A percentile compares a stretch with the other conserved stretches of the same genome.
phyloP scores from a whole-genome alignment of 2,329 filamentous ascomycete genomes.

The Calonectria hawksworthii region DNA sequence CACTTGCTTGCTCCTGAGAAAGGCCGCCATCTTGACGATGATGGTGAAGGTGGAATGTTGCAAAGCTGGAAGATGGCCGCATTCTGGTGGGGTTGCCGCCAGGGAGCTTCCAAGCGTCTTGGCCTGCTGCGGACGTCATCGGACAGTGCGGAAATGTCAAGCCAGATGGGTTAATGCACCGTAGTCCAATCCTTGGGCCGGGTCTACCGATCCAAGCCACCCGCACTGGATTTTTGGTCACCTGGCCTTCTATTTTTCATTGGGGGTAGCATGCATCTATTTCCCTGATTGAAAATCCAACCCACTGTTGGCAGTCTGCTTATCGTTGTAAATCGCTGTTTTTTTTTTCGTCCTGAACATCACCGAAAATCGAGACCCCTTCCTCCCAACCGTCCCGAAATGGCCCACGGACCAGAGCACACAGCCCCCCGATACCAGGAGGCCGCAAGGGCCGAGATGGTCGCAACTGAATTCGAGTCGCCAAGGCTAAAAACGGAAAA shows the following conservation, averaged over 20 bases:
- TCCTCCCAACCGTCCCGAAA: background rate
- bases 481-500: slow-evolving; percentile 22
- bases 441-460: background rate
- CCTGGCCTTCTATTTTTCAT: slow-evolving; percentile 1
- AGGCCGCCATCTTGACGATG: slow-evolving; percentile 78
- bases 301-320: background rate
- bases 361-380: background rate
- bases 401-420: slow-evolving; percentile 8
- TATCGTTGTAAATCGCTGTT: background rate
- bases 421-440: slow-evolving; percentile 19
- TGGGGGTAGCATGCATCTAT: background rate
- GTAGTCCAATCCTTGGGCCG: background rate
- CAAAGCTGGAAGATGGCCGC: slow-evolving; percentile 34
- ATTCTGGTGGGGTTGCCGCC: slow-evolving; percentile 38
- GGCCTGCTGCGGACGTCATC: slow-evolving; percentile 27
- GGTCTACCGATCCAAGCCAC: slow-evolving; percentile 3
- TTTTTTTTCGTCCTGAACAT: background rate
- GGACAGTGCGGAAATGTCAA: slow-evolving; percentile 4
- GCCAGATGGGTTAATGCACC: background rate
- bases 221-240: background rate
- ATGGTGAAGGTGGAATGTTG: slow-evolving; percentile 29
- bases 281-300: background rate
- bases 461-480: slow-evolving; percentile 8
- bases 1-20: slow-evolving; percentile 92
- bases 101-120: slow-evolving; percentile 36